Conservation (phyloP, 2,329 filamentous ascomycete species). For the Gnomoniopsis sp. region DNA sequence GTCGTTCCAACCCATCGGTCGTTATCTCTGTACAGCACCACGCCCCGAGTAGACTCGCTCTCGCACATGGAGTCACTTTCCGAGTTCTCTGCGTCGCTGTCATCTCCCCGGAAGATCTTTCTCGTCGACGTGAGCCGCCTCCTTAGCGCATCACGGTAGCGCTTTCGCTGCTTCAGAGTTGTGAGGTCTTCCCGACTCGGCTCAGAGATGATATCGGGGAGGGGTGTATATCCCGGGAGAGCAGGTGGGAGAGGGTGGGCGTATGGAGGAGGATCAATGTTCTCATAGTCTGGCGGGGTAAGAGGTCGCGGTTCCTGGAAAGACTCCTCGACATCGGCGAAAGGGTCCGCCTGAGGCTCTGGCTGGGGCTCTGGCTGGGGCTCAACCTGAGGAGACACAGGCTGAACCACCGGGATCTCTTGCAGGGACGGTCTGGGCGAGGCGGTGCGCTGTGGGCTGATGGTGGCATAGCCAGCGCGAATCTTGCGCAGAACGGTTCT, state of each 20-base stretch:
- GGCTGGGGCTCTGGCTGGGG: background rate
- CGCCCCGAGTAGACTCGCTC: conserved; percentile 4
- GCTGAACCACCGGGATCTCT: background rate
- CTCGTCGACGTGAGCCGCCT: conserved; percentile 5
- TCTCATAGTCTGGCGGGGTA: background rate
- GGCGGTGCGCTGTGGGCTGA: background rate
- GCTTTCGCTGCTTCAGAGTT: background rate
- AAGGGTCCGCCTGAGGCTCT: background rate
- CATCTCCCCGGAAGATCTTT: background rate
- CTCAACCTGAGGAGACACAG: background rate
- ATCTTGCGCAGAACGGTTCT: conserved; percentile 4
- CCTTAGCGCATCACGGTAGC: conserved; percentile 8
- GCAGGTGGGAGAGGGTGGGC: background rate
- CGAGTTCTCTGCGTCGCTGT: background rate
- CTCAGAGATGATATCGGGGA: background rate
- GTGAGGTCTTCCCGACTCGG: background rate
- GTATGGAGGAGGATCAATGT: background rate
- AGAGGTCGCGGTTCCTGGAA: background rate
- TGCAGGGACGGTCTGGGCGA: background rate
- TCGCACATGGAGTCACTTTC: background rate
- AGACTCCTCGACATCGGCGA: background rate
- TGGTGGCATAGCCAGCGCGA: background rate
- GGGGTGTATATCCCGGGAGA: conserved; percentile 1
- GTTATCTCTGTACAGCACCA: conserved; percentile 7
- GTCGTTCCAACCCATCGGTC: background rate